A percentile compares a stretch with the other conserved stretches of the same genome.
These are phyloP conservation scores for Pelargonium exstipulatum DNA, from an alignment of 441 rosid genomes.

Conservation along the genomic window DNA sequence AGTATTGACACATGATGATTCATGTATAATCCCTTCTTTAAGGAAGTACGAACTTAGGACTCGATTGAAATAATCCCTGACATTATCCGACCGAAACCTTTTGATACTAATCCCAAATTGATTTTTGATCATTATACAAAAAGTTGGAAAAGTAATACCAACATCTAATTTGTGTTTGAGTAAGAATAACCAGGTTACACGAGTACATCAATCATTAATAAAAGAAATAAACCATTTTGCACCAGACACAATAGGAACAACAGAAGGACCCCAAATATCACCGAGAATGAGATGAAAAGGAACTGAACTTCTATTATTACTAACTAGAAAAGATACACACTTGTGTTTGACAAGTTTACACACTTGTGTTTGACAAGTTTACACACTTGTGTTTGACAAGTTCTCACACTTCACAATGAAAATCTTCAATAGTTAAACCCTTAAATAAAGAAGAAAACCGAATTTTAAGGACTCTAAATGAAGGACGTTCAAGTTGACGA, in stretches of 20 bases:
- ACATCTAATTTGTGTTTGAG: neutral
- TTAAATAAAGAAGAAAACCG: neutral
- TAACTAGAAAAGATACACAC: neutral
- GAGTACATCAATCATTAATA: neutral
- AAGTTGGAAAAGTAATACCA: neutral
- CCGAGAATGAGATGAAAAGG: neutral
- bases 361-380: no score
- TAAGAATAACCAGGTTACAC: neutral
- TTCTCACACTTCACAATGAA: slow-evolving; percentile 5
- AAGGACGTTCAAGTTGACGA: neutral
- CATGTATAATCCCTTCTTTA: neutral
- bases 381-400: neutral
- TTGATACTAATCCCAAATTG: neutral
- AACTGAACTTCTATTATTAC: neutral
- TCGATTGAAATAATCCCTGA: neutral
- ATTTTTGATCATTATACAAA: neutral
- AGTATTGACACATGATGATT: neutral
- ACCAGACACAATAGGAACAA: neutral
- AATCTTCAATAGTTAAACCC: no score
- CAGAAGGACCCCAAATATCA: neutral
- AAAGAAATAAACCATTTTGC: neutral
- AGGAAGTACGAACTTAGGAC: neutral
- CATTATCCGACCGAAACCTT: neutral
- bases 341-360: no score
- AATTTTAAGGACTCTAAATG: neutral